A percentile compares a stretch with the other conserved stretches of the same genome.
Conservation (phyloP, 352 stramenopile genomes). For the Discostella stelligera region DNA sequence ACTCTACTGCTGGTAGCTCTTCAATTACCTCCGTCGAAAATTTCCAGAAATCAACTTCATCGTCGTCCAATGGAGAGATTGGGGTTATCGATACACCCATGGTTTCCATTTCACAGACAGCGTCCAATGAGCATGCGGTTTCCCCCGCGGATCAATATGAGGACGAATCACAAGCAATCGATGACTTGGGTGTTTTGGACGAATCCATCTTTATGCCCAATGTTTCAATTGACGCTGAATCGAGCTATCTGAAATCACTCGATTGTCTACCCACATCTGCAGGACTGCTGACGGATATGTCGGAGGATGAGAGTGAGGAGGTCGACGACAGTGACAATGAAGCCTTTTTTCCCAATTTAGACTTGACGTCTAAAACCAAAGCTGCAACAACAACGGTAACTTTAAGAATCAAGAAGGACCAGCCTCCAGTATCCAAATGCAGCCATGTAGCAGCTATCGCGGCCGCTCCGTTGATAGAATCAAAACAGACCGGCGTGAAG, state of each 20-base stretch:
- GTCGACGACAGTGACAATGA: constrained; percentile 29
- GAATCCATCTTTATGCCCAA: constrained; percentile 55
- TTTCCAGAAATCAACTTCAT: no score
- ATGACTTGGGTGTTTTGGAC: not conserved
- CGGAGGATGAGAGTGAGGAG: constrained; percentile 29
- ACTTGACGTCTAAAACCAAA: constrained; percentile 19
- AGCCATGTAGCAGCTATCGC: not conserved
- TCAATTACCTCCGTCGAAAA: no score
- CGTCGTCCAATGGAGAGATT: no score
- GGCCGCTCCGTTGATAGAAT: no score
- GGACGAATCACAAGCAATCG: not conserved
- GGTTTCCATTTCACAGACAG: no score
- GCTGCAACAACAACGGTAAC: not conserved
- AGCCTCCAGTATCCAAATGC: not conserved
- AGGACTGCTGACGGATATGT: constrained; percentile 6
- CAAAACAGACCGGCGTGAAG: no score
- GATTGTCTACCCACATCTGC: not conserved
- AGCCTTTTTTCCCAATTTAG: constrained; percentile 46
- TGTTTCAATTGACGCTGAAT: constrained; percentile 14
- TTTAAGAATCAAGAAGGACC: not conserved
- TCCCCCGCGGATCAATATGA: not conserved
- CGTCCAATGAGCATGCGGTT: no score
- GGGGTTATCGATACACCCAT: no score
- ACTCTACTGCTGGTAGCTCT: no score
- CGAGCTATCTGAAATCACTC: constrained; percentile 3